These are phyloP conservation scores for Vitis cinerea DNA, from an alignment of 164 flowering plant species.

Conservation along the genomic window DNA sequence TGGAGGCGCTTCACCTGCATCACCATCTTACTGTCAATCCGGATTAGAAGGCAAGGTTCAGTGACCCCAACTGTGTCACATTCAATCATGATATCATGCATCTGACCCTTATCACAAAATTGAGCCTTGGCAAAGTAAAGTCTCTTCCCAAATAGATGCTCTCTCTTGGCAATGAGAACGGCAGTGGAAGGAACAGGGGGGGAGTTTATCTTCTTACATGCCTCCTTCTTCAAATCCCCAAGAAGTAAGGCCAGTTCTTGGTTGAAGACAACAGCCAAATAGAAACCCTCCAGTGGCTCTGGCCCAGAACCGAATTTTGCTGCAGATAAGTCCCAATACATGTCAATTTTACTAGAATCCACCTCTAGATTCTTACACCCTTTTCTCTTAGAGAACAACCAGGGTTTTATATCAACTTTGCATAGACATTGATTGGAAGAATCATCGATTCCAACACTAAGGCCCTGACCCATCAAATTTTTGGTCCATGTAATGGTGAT, in stretches of 20 bases:
- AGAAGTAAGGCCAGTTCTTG: conserved; percentile 36
- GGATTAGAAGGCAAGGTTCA: conserved; percentile 43
- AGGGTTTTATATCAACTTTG: conserved; percentile 57
- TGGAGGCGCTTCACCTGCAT: conserved; percentile 47
- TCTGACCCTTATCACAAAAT: conserved; percentile 33
- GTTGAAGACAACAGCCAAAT: conserved; percentile 33
- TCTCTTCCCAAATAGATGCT: conserved; percentile 49
- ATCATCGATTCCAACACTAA: conserved; percentile 50
- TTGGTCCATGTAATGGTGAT: conserved; percentile 57
- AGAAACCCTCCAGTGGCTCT: conserved; percentile 41
- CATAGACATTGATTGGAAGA: conserved; percentile 36
- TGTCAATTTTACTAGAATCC: conserved; percentile 28
- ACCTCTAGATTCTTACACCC: conserved; percentile 35
- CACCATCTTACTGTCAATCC: conserved; percentile 42
- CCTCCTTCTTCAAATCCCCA: conserved; percentile 49
- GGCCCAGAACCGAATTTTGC: conserved; percentile 49
- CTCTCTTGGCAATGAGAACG: conserved; percentile 36
- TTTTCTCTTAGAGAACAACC: conserved; percentile 47
- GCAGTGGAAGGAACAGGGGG: conserved; percentile 16
- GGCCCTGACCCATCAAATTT: conserved; percentile 58
- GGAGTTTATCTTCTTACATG: conserved; percentile 27
- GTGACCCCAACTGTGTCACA: conserved; percentile 28
- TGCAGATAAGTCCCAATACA: conserved; percentile 42
- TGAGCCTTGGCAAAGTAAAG: conserved; percentile 34
- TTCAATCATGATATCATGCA: conserved; percentile 41